These are phyloP conservation scores for Claviceps sp. DNA, from an alignment of 2,329 filamentous ascomycete genomes.

Conservation along the genomic window DNA sequence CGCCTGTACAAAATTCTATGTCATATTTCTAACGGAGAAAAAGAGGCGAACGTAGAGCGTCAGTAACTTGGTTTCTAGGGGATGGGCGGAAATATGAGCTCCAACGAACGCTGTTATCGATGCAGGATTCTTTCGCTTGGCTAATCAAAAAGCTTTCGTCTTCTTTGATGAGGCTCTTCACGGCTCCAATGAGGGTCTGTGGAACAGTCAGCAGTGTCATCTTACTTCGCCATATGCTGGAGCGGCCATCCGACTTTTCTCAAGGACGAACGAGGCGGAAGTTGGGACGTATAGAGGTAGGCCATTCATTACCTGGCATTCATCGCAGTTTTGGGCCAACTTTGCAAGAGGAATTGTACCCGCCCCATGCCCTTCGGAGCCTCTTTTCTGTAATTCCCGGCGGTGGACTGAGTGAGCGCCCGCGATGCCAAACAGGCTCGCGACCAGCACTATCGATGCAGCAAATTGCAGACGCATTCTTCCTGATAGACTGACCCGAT, in stretches of 20 bases:
- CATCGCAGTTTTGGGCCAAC: background rate
- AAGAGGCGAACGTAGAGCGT: background rate
- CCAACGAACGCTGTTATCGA: conserved; percentile 11
- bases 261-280: background rate
- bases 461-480: background rate
- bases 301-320: conserved; percentile 3
- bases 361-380: background rate
- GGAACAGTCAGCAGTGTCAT: background rate
- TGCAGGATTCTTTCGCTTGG: conserved; percentile 15
- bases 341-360: background rate
- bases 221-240: background rate
- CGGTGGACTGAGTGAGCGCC: background rate
- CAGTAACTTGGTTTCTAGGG: background rate
- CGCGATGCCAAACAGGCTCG: background rate
- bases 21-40: conserved; percentile 27
- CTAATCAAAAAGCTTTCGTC: conserved; percentile 26
- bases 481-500: background rate
- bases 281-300: background rate
- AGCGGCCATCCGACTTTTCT: background rate
- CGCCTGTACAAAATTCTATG: conserved; percentile 38
- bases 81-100: background rate
- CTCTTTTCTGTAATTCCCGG: background rate
- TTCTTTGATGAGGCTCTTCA: conserved; percentile 27
- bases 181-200: conserved; percentile 9
- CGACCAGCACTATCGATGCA: background rate